Evolutionary conservation across 148 eudicot species (phyloP), one percentile per base, ranked within the genome.

Genomic region (Pouteria glomerata): DNA sequence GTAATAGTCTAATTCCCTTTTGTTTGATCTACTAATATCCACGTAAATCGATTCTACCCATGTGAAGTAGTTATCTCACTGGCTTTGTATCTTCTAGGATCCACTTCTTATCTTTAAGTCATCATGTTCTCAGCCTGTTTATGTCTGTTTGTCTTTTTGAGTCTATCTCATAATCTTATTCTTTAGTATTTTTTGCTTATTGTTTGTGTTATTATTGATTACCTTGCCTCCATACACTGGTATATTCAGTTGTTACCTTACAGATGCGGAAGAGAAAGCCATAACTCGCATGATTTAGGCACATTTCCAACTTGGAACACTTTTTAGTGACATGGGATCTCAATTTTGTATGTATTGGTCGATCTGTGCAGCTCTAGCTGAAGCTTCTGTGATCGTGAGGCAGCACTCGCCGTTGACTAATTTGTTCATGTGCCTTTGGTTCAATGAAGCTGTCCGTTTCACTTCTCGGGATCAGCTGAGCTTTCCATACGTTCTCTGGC

Each of bases 401-500:
- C 87, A 91, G 80, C 98, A 95, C 74, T 84, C 90, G 0, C 93
- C 96, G 59, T 61, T 76, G 71, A 91, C 93, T 37, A 88, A 95
- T 78, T 51, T 95, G 68, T 81, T 95, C 88, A 91, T 79, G 91
- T 91, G 98, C 83, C 84, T 95, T 47, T 95, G 96, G 98, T 95
- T 95, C 72, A 95, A 91, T 60, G 98, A 95, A 82, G 98, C 84
- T 56, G 98, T 95, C 69, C 93, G 96, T n/a, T 95, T 95, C 73
- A 95, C 97, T 48, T 95, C 98, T 44, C 87, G 98, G 64, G 98
- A 95, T 80, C 97, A 91, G 73, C 88, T 95, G 33, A 95, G 98
- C 77, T 95, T 95, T 61, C 98, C 97, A 5, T 95, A 86, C 53
- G 89, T 91, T 60, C 85, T 91, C 6, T 91, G 98, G 98, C 85